Percentiles rank a stretch among this genome's conserved stretches.
phyloP scores from a whole-genome alignment of 305 asterid genomes.

The Fraxinus platypoda region DNA sequence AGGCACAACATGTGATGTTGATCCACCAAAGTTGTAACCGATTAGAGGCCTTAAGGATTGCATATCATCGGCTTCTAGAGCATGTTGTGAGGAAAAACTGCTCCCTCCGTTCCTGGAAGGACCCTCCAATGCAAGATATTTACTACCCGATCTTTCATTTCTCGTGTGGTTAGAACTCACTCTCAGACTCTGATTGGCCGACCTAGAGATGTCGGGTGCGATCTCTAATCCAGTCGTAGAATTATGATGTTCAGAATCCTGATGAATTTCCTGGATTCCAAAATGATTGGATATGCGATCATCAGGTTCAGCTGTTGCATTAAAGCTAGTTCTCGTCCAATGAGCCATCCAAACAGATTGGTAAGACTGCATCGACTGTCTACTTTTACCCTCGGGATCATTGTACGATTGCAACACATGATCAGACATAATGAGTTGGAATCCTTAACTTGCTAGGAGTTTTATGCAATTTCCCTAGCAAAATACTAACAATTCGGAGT shows the following conservation, averaged over 20 bases:
- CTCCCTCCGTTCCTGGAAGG: slow-evolving; percentile 7
- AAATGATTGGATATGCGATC: slow-evolving; percentile 16
- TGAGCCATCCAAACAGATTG: slow-evolving; percentile 68
- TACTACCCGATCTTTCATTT: slow-evolving; percentile 19
- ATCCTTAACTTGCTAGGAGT: not conserved
- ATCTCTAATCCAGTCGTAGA: slow-evolving; percentile 24
- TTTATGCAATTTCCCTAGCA: slow-evolving; percentile 15
- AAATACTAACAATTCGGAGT: not conserved
- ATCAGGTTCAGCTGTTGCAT: slow-evolving; percentile 21
- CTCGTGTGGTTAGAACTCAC: slow-evolving; percentile 28
- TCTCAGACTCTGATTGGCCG: slow-evolving; percentile 24
- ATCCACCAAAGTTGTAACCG: slow-evolving; percentile 20
- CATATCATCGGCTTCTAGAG: slow-evolving; percentile 14
- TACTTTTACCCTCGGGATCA: slow-evolving; percentile 34
- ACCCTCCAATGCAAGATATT: slow-evolving; percentile 4
- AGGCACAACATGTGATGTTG: slow-evolving; percentile 34
- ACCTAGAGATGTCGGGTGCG: slow-evolving; percentile 15
- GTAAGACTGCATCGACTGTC: slow-evolving; percentile 33
- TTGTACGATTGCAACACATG: slow-evolving; percentile 16
- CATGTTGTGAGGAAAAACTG: slow-evolving; percentile 17
- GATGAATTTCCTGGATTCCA: slow-evolving; percentile 27
- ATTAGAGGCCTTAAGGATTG: slow-evolving; percentile 17
- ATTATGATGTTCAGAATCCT: slow-evolving; percentile 16
- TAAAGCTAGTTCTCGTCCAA: slow-evolving; percentile 45
- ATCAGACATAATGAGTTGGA: slow-evolving; percentile 45